Evolutionary conservation across 2,329 filamentous ascomycete species (phyloP).

Genomic region (Fusarium solani-melongenae): DNA sequence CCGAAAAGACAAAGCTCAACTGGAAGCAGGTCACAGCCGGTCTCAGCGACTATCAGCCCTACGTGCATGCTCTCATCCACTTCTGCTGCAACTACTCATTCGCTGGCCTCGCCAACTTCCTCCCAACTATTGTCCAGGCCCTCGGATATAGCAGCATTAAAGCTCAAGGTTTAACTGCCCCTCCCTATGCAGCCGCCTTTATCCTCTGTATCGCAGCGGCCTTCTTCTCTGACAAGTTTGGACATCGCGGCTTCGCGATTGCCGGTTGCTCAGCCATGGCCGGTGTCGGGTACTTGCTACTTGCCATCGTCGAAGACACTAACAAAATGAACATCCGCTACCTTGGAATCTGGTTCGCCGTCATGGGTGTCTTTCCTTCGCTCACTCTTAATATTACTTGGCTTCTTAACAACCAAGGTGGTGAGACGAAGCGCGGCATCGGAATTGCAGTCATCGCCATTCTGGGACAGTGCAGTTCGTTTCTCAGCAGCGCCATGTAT

Average conservation of each 20-base stretch:
- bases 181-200: constrained; percentile 14
- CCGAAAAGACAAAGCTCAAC: background rate
- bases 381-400: constrained; percentile 24
- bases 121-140: constrained; percentile 18
- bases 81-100: constrained; percentile 39
- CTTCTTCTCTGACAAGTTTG: constrained; percentile 22
- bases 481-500: constrained; percentile 28
- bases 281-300: background rate
- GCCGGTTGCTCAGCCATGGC: background rate
- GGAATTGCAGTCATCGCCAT: constrained; percentile 11
- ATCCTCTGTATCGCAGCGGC: constrained; percentile 15
- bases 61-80: constrained; percentile 30
- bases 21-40: constrained; percentile 27
- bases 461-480: constrained; percentile 27
- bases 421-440: constrained; percentile 19
- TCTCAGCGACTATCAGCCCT: constrained; percentile 24
- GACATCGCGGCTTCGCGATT: constrained; percentile 19
- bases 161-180: constrained; percentile 20
- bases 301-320: constrained; percentile 7
- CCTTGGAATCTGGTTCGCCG: constrained; percentile 24
- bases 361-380: constrained; percentile 16
- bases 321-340: background rate
- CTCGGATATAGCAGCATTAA: constrained; percentile 20
- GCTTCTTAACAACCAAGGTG: constrained; percentile 29
- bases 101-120: constrained; percentile 28